Evolutionary conservation across 345 rosid genomes (phyloP), one percentile per base, ranked within the genome.

Genomic region (Linum usitatissimum): DNA sequence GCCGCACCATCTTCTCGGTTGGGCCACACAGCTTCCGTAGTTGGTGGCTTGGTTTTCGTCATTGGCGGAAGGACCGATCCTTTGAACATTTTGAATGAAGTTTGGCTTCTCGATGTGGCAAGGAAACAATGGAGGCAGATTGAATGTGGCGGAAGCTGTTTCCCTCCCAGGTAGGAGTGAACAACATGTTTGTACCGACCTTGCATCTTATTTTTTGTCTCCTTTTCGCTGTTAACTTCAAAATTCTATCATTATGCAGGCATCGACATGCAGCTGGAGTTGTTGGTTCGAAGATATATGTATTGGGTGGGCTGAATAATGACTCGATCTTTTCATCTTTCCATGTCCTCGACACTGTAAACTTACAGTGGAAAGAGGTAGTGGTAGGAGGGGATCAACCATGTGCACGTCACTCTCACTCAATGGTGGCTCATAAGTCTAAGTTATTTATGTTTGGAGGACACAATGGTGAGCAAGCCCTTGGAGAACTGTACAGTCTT

Each of bases 51-150:
- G 42, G 72, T 92, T 76, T 86, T 82, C 78, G 81, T 86, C 12
- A 83, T 86, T 68, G 97, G 97, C 71, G 98, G 98, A 54, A 81
- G 93, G 73, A 82, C 79, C 60, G 95, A 89, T 82, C 95, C 97
- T 20, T 60, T 73, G 49, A 81, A 77, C 60, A 84, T 89, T 67
- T 70, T 89, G 62, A 74, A 70, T 73, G 95, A 89, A 67, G 83
- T 89, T 61, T 92, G 98, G 98, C 73, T 68, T 67, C 75, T 92
- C 57, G 69, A 81, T 74, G 69, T 68, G 40, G 66, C 73, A 23
- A 77, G 72, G 51, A 63, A 60, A 23, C 73, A 81, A 65, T 92
- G 98, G 98, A 81, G 60, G 63, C 67, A 71, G 53, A 62, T 78
- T 34, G 76, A 75, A 64, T 85, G 91, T 66, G 72, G 64, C 55